phyloP scores from a whole-genome alignment of 202 grass and related monocot genomes.

The Panicum virgatum region DNA sequence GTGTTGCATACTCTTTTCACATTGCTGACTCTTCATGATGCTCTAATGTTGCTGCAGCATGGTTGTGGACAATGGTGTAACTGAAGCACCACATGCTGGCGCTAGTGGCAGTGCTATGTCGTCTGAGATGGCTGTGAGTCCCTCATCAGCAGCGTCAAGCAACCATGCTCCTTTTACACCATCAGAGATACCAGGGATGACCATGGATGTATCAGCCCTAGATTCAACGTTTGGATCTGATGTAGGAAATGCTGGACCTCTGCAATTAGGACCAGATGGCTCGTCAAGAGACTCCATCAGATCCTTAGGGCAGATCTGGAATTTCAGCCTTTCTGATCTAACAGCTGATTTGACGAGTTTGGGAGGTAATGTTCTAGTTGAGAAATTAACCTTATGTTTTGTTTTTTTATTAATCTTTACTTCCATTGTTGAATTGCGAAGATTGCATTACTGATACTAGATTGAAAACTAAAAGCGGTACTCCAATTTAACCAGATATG shows the following conservation, averaged over 20 bases:
- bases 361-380: slow-evolving; percentile 63
- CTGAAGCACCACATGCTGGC: slow-evolving; percentile 48
- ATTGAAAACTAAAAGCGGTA: slow-evolving; percentile 8
- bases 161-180: slow-evolving; percentile 91
- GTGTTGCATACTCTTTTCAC: background rate
- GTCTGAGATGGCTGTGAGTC: slow-evolving; percentile 90
- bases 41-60: slow-evolving; percentile 49
- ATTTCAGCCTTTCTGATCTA: slow-evolving; percentile 96
- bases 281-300: slow-evolving; percentile 75
- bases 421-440: background rate
- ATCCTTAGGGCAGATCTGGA: slow-evolving; percentile 94
- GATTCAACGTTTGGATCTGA: slow-evolving; percentile 67
- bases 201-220: slow-evolving; percentile 74
- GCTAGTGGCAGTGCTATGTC: slow-evolving; percentile 48
- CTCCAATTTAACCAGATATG: background rate
- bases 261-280: slow-evolving; percentile 82
- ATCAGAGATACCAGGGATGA: slow-evolving; percentile 83
- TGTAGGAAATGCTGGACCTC: slow-evolving; percentile 49
- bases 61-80: slow-evolving; percentile 41
- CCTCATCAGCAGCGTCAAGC: slow-evolving; percentile 84
- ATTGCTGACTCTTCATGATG: background rate
- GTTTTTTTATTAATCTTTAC: slow-evolving; percentile 17
- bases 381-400: slow-evolving; percentile 18
- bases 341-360: slow-evolving; percentile 91
- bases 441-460: background rate